Evolutionary conservation across 768 basidiomycete species (phyloP).

Genomic region (Neoboletus brunneissimus): DNA sequence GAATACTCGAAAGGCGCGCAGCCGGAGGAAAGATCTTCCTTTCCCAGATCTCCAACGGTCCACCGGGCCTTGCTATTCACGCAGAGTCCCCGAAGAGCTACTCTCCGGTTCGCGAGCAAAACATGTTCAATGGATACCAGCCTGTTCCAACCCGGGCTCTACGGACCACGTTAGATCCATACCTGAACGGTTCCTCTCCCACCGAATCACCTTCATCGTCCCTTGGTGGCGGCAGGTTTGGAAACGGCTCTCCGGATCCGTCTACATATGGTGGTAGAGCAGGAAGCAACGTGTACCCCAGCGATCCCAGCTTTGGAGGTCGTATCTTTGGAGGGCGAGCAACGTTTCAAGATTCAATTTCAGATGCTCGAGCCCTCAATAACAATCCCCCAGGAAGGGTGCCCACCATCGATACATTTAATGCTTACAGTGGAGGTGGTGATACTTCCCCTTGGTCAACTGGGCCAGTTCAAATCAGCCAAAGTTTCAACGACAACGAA

Average conservation of each 20-base stretch:
- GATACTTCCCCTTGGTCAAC: slow-evolving; percentile 35
- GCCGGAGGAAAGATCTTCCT: slow-evolving; percentile 62
- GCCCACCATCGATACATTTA: slow-evolving; percentile 40
- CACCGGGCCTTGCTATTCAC: slow-evolving; percentile 53
- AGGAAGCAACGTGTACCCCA: slow-evolving; percentile 34
- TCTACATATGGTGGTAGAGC: slow-evolving; percentile 50
- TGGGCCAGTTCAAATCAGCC: slow-evolving; percentile 23
- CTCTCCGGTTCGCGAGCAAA: slow-evolving; percentile 38
- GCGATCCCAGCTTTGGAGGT: slow-evolving; percentile 36
- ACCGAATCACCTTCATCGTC: slow-evolving; percentile 76
- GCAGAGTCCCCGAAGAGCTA: slow-evolving; percentile 49
- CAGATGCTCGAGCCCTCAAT: slow-evolving; percentile 40
- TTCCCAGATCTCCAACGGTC: slow-evolving; percentile 43
- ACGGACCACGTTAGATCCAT: slow-evolving; percentile 66
- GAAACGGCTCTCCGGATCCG: slow-evolving; percentile 70
- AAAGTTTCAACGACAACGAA: slow-evolving; percentile 22
- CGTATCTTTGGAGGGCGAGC: slow-evolving; percentile 37
- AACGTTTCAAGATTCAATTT: slow-evolving; percentile 38
- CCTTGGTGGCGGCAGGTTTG: slow-evolving; percentile 60
- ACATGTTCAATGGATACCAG: slow-evolving; percentile 52
- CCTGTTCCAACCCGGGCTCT: slow-evolving; percentile 61
- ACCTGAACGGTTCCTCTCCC: slow-evolving; percentile 49
- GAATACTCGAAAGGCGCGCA: slow-evolving; percentile 52
- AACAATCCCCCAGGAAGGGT: slow-evolving; percentile 33
- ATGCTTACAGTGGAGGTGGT: slow-evolving; percentile 33